These are phyloP conservation scores for Coprinopsis strossmayeri DNA, from an alignment of 768 basidiomycete species.

Conservation along the genomic window DNA sequence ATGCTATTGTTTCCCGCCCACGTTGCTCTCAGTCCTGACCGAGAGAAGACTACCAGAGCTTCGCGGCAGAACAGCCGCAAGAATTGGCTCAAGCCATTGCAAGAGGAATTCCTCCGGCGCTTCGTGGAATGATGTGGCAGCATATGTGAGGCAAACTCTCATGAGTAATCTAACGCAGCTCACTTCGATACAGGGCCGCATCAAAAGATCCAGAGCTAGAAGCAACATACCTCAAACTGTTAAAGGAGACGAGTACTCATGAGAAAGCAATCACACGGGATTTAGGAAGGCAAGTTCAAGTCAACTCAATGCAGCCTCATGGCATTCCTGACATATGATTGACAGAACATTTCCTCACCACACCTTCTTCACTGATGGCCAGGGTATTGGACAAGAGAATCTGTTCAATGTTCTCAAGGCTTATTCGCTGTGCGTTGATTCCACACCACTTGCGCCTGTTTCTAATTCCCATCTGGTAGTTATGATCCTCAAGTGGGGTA, in stretches of 20 bases:
- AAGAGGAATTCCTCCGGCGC: conserved; percentile 78
- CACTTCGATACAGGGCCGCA: conserved; percentile 57
- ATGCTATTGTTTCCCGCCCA: conserved; percentile 3
- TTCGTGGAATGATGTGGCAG: conserved; percentile 96
- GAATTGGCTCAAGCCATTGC: conserved; percentile 87
- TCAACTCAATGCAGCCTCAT: too few relatives aligned
- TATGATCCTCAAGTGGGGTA: conserved; percentile 95
- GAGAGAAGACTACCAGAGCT: conserved; percentile 73
- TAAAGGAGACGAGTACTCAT: conserved; percentile 81
- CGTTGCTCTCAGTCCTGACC: not conserved
- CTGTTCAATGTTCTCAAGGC: conserved; percentile 97
- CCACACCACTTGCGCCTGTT: not conserved
- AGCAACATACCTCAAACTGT: conserved; percentile 66
- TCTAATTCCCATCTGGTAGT: conserved; percentile 26
- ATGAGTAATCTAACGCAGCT: conserved; percentile 6
- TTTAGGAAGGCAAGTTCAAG: conserved; percentile 59
- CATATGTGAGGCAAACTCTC: conserved; percentile 54
- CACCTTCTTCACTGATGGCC: conserved; percentile 90
- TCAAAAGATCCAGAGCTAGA: conserved; percentile 90
- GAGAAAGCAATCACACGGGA: conserved; percentile 95
- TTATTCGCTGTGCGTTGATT: conserved; percentile 71
- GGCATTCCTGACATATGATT: conserved; percentile 4
- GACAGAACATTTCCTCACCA: conserved; percentile 92
- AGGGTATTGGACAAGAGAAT: conserved; percentile 95
- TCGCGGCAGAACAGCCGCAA: conserved; percentile 73